Evolutionary conservation across 2,329 filamentous ascomycete genomes (phyloP), one percentile per base, ranked within the genome.

Genomic region (Pyrenophora tritici-repentis): DNA sequence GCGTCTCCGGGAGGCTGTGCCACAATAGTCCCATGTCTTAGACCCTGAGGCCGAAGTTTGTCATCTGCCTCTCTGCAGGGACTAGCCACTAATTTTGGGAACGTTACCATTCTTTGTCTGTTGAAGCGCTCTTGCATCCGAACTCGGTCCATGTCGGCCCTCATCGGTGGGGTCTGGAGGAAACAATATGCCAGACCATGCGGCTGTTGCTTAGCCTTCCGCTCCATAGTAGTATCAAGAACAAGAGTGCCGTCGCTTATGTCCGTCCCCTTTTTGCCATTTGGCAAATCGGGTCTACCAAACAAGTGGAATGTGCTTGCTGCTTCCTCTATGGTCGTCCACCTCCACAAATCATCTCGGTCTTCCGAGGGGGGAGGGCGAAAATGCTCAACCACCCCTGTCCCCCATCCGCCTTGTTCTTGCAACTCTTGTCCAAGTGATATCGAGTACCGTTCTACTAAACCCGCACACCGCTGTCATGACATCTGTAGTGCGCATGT

Each of bases 11-110:
- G 55, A 53, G 59, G 58, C 57, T 66, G 65, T 68, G 65, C 66
- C 51, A 63, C 63, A 48, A 53, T 62, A 55, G 61, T 52, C 42
- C 42, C 42, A 65, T 70, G 66, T 71, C 68, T 72, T 65, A 68
- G 57, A 61, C 48, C 56, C 47, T 70, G 63, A 63, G 55, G 56
- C 53, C 55, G 41, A 41, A 61, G 44, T 60, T 62, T 68, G 64
- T 69, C 66, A 72, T 67, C 58, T 68, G 66, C 61, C 59, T 58
- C 36, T 62, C 63, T 70, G 63, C 68, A 71, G 63, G 64, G 65
- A 61, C 64, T 55, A 44, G 45, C 54, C 57, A 47, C 60, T 50
- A 57, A 55, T 58, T 42, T 29, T 46, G 43, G 50, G 44, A 50
- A 42, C 29, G 37, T 48, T 47, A 39, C 53, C 50, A 53, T 42